Percentiles rank a stretch among this genome's conserved stretches.
Evolutionary conservation across 129 eudicot genomes (phyloP).

Genomic region (Kitagawia praeruptora): DNA sequence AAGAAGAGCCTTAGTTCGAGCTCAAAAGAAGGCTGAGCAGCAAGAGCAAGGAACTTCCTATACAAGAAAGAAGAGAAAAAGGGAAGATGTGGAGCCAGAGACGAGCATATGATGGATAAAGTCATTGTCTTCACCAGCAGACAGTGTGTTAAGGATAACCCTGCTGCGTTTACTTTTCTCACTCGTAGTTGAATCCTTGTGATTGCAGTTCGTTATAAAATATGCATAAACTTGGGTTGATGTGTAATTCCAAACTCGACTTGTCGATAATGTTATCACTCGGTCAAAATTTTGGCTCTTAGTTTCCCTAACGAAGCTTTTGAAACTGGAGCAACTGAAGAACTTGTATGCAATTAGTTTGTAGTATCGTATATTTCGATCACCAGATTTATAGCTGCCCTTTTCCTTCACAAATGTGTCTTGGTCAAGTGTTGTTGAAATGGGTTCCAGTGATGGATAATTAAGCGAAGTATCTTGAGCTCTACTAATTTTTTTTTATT

Average conservation of each 20-base stretch:
- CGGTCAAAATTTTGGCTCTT: not conserved
- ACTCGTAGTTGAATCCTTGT: not conserved
- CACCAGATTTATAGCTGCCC: not conserved
- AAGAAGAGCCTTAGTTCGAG: conserved; percentile 75
- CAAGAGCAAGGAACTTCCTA: conserved; percentile 42
- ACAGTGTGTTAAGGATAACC: not conserved
- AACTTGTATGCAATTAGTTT: conserved; percentile 2
- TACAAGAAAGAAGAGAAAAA: conserved; percentile 44
- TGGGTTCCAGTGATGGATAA: too few species aligned
- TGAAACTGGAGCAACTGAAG: not conserved
- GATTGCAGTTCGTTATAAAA: not conserved
- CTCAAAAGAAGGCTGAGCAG: conserved; percentile 74
- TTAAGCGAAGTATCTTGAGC: too few species aligned
- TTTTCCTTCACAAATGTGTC: not conserved
- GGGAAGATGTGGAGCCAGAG: conserved; percentile 33
- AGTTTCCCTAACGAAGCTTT: not conserved
- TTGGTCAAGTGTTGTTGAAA: not conserved
- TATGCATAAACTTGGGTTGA: not conserved
- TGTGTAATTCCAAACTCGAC: not conserved
- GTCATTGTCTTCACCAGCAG: not conserved
- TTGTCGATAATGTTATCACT: not conserved
- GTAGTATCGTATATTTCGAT: not conserved
- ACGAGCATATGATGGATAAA: conserved; percentile 21
- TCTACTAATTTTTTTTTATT: too few species aligned
- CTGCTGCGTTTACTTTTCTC: not conserved